Evolutionary conservation across 1,284 basidiomycete species (phyloP).

Genomic region (Cystobasidiaceae sp.): DNA sequence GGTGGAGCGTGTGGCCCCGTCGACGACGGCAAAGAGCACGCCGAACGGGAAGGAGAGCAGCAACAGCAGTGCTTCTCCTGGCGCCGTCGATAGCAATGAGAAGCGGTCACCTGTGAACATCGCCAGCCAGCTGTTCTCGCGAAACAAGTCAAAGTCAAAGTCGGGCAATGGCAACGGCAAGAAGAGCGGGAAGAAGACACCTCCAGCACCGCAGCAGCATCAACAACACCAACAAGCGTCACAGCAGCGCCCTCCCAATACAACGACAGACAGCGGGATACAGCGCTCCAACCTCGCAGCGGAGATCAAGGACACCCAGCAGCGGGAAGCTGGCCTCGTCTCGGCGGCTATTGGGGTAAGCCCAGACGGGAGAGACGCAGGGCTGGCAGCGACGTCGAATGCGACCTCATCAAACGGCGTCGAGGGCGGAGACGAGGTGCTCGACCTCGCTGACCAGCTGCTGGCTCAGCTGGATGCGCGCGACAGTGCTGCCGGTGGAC

Average conservation of each 20-base stretch:
- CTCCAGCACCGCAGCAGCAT: background rate
- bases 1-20: background rate
- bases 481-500: background rate
- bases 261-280: background rate
- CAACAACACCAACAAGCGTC: background rate
- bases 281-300: background rate
- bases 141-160: slow-evolving; percentile 16
- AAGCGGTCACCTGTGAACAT: slow-evolving; percentile 10
- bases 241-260: background rate
- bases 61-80: background rate
- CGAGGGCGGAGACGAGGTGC: slow-evolving; percentile 36
- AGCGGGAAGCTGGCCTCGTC: slow-evolving; percentile 16
- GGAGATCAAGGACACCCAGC: slow-evolving; percentile 7
- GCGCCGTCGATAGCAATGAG: too few species aligned
- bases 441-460: slow-evolving; percentile 39
- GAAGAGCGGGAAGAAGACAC: background rate
- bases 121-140: slow-evolving; percentile 17
- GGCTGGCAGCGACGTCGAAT: too few species aligned
- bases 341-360: slow-evolving; percentile 6
- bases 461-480: slow-evolving; percentile 38
- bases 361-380: slow-evolving; percentile 1
- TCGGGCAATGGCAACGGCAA: slow-evolving; percentile 11
- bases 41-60: background rate
- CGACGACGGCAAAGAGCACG: background rate
- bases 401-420: background rate